Evolutionary conservation across 495 filamentous ascomycete species (phyloP), one percentile per base, ranked within the genome.

Genomic region (Extremus antarcticus): DNA sequence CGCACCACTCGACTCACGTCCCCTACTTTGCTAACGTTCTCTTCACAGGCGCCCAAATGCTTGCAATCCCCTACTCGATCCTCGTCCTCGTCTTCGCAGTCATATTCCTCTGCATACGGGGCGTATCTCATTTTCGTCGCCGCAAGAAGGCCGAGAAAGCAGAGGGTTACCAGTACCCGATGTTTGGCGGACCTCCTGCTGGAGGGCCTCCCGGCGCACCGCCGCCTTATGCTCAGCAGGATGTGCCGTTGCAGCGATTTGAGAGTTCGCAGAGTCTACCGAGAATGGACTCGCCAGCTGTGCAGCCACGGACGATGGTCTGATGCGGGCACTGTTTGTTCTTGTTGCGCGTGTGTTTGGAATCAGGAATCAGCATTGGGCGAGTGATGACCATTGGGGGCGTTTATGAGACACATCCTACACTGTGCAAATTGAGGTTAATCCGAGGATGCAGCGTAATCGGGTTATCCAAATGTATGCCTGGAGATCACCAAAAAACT

Each of bases 1-100:
- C 61, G 64, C 38, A 55, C 23, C 23, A 45, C 57, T 25, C 11
- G n/a, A 51, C 58, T 47, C 35, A 4, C 29, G 29, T 35, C 7
- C 1, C 25, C 22, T 47, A 15, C 50, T 17, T 16, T 32, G 38
- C 46, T 15, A 38, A 10, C 43, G 32, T 38, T 38, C 35, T 40
- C 13, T 13, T 29, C 10, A 24, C 29, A 51, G 48, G 20, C 29
- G 48, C 16, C n/a, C 4, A 11, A 3, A 17, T 35, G 25, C 25
- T 51, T 20, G 48, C 48, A 3, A 51, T 51, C 20, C 48, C 48
- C 20, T 51, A 51, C 48, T 35, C 15, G 8, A 39, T 32, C 48
- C 3, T 51, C 48, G 8, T 51, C 48, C 3, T 51, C n/a, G 29
- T 51, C 25, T 9, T 51, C 48, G 24, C 25, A 2, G 10, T 32